Evolutionary conservation across 2,329 filamentous ascomycete genomes (phyloP), one percentile per base, ranked within the genome.

Genomic region (Dendrostoma leiphaemia): DNA sequence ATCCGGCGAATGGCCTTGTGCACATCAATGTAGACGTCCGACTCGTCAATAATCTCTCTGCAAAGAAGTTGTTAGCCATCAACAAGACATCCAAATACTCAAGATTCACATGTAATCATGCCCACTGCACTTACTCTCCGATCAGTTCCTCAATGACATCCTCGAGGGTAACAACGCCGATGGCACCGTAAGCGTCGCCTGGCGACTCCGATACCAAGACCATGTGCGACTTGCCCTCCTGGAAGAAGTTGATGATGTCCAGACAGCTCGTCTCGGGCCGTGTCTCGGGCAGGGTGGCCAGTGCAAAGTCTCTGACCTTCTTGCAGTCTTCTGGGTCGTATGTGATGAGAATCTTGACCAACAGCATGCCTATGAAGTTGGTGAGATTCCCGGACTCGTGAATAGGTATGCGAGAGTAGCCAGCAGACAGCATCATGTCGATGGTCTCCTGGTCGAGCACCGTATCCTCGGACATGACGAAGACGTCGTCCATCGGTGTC

Each of bases 231-330:
- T 99, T 99, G 64, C 94, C 94, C 76, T 99, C 94, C 71, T 99
- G 94, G 76, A 99, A 99, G 72, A 97, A 99, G 74, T 99, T 99
- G 74, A 99, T 91, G 65, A 99, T 97, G 69, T 99, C 94, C 53
- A 99, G 74, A 69, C 94, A 99, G 74, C 92, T 97, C 0, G 94
- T 99, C 67, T 97, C 91, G 0, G 94, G 91, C 9, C 90, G 84
- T 0, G 94, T 99, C 71, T 99, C 94, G 1, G 95, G 94, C 6
- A 99, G 83, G 0, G 94, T 97, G 13, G 94, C 94, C 48, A 99
- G 79, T 7, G 91, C 86, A 67, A 99, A 97, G 58, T 97, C 93
- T 58, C 88, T 83, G 32, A 99, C 94, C 19, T 84, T 84, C 65
- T 89, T 90, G 66, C 82, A 84, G 66, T 99, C 94, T 70, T 99